A percentile compares a stretch with the other conserved stretches of the same genome.
These are phyloP conservation scores for Agrocybe praecox DNA, from an alignment of 768 basidiomycete species.

Conservation along the genomic window DNA sequence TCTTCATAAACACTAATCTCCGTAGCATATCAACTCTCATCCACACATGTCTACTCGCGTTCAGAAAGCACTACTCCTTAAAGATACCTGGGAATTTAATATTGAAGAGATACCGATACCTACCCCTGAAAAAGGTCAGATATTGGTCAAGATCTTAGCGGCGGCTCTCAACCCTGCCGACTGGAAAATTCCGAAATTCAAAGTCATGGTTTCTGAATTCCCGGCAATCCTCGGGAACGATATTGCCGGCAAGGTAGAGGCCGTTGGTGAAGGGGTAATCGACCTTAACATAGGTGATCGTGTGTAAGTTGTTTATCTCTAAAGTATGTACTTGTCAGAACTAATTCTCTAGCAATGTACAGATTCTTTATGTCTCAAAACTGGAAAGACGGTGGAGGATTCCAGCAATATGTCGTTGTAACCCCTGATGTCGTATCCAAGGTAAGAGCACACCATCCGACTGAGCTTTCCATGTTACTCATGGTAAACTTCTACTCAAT, in stretches of 20 bases:
- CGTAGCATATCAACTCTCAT: too few species aligned
- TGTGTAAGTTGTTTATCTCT: constrained; percentile 36
- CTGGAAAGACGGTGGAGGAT: constrained; percentile 28
- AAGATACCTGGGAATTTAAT: constrained; percentile 27
- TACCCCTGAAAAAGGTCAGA: constrained; percentile 45
- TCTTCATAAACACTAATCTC: too few species aligned
- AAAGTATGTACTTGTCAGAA: background rate
- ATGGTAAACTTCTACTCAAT: too few species aligned
- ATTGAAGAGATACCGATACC: constrained; percentile 34
- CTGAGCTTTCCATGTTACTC: background rate
- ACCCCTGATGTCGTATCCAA: constrained; percentile 40
- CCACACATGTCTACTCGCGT: constrained; percentile 5
- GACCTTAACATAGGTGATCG: constrained; percentile 51
- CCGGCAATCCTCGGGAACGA: constrained; percentile 53
- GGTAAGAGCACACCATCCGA: constrained; percentile 19
- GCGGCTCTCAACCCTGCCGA: constrained; percentile 56
- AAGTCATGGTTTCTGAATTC: constrained; percentile 37
- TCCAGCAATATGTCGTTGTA: constrained; percentile 48
- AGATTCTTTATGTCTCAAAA: constrained; percentile 36
- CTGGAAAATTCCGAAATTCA: constrained; percentile 46
- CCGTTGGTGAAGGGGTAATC: constrained; percentile 50
- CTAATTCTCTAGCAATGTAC: constrained; percentile 33
- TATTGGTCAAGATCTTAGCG: constrained; percentile 49
- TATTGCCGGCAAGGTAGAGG: constrained; percentile 49
- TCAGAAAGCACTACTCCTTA: constrained; percentile 27